A percentile compares a stretch with the other conserved stretches of the same genome.
phyloP scores from a whole-genome alignment of 2,329 filamentous ascomycete genomes.

The Botrytis fragariae region DNA sequence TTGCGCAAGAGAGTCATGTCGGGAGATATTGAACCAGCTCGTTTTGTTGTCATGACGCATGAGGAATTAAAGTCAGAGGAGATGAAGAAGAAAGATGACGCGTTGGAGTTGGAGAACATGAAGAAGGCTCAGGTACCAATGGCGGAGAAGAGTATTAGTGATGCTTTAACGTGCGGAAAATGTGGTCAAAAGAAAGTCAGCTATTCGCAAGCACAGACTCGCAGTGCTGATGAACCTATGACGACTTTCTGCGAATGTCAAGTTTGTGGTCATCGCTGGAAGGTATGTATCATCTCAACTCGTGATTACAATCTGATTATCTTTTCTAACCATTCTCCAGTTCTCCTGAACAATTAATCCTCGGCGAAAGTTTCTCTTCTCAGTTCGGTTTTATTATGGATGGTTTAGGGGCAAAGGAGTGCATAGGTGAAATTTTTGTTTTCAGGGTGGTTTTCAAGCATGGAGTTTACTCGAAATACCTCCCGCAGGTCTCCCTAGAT shows the following conservation, averaged over 20 bases:
- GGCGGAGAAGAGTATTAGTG: conserved; percentile 85
- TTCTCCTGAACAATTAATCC: conserved; percentile 34
- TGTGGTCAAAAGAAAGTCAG: conserved; percentile 93
- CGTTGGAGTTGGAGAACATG: conserved; percentile 89
- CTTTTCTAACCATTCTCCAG: conserved; percentile 29
- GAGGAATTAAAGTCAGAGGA: conserved; percentile 89
- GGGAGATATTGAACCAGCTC: conserved; percentile 67
- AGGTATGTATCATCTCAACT: conserved; percentile 49
- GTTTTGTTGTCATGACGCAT: conserved; percentile 82
- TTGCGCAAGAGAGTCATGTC: conserved; percentile 73
- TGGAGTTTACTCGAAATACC: conserved; percentile 12
- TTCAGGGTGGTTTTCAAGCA: neutral
- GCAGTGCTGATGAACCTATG: conserved; percentile 92
- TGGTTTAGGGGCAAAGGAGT: conserved; percentile 34
- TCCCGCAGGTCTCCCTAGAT: neutral
- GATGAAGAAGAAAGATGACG: conserved; percentile 71
- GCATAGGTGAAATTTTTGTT: conserved; percentile 7
- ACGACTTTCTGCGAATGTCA: conserved; percentile 73
- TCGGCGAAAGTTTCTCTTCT: conserved; percentile 28
- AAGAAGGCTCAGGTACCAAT: conserved; percentile 93
- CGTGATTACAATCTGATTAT: neutral
- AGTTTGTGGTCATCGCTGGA: conserved; percentile 68
- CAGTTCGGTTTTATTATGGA: conserved; percentile 31
- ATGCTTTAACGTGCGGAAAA: conserved; percentile 83
- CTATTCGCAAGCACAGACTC: conserved; percentile 94